Evolutionary conservation across 805 yeast genomes (phyloP).

Genomic region (Kazachstania taianensis): DNA sequence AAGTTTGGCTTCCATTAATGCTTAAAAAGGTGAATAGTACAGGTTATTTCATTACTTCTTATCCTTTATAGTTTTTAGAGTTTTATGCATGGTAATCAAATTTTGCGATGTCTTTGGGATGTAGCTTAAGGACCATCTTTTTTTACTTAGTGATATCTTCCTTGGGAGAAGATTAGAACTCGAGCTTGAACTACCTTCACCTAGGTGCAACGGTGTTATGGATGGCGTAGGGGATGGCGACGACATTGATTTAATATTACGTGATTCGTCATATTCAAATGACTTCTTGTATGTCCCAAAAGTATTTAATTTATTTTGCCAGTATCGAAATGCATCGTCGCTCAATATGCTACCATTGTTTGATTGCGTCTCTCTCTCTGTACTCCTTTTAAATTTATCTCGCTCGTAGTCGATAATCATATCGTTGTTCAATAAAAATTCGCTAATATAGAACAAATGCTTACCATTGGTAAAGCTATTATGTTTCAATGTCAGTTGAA

Average conservation of each 20-base stretch:
- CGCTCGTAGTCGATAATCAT: constrained; percentile 36
- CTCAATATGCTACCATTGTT: too few relatives aligned
- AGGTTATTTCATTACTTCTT: too few relatives aligned
- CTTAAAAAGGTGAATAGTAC: too few relatives aligned
- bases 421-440: constrained; percentile 49
- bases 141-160: constrained; percentile 1
- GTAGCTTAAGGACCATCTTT: constrained; percentile 7
- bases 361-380: too few relatives aligned
- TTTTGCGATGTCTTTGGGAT: constrained; percentile 7
- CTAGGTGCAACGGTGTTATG: not conserved
- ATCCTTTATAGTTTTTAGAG: constrained; percentile 5
- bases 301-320: constrained; percentile 37
- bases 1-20: too few relatives aligned
- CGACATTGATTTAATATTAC: not conserved
- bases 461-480: constrained; percentile 21
- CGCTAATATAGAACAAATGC: constrained; percentile 42
- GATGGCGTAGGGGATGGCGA: not conserved
- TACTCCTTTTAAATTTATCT: constrained; percentile 1
- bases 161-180: not conserved
- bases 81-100: constrained; percentile 6
- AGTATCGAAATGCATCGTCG: constrained; percentile 41
- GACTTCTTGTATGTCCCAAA: constrained; percentile 9
- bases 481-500: constrained; percentile 48
- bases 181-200: too few relatives aligned
- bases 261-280: not conserved